Base-by-base conservation (phyloP, 495 filamentous ascomycete genomes). In the Evernia prunastri region DNA sequence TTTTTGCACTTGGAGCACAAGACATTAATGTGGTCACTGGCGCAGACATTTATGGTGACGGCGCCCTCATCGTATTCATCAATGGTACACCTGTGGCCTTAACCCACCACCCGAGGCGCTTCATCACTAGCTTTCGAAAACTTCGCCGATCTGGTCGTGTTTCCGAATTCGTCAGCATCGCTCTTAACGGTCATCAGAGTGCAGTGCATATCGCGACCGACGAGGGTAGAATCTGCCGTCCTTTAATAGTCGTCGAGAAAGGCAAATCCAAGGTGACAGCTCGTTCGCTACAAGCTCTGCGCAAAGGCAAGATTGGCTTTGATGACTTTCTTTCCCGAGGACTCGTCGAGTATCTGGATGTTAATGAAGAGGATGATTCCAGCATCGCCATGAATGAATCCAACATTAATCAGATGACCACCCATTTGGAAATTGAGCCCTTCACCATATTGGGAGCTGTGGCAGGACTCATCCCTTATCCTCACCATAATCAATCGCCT, bases 401-500 rank as follows among this genome's bases (percentile, higher is more conserved):
- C 39, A 87, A 92, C 40, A 90, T 97, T 65, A 86, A 81, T 29
- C 81, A 84, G 49, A 82, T 84, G 15, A 93, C 91, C 0, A 97
- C 94, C 0, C 94, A 99, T 75, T 79, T 97, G 40, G 94, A 99
- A 72, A 97, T 99, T 60, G 95, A 97, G 73, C 94, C 94, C 1
- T 97, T 97, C 74, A 97, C 95, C 2, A 88, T 97, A 51, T 86
- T 99, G 37, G 94, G 94, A n/a, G 95, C 94, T 33, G 95, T 97
- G 40, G 94, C 94, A 43, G 93, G 94, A 45, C 80, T 99, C 27
- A 97, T 99, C 69, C 94, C 94, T 6, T 99, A 97, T 71, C 94
- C 94, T 15, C 95, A 99, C 76, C 94, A 99, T 79, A 99, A 99
- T 74, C 94, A 99, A 75, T 99, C 94, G 6, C 94, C 94, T 12